Evolutionary conservation across 768 basidiomycete genomes (phyloP).

Genomic region (Strobilomyces confusus): DNA sequence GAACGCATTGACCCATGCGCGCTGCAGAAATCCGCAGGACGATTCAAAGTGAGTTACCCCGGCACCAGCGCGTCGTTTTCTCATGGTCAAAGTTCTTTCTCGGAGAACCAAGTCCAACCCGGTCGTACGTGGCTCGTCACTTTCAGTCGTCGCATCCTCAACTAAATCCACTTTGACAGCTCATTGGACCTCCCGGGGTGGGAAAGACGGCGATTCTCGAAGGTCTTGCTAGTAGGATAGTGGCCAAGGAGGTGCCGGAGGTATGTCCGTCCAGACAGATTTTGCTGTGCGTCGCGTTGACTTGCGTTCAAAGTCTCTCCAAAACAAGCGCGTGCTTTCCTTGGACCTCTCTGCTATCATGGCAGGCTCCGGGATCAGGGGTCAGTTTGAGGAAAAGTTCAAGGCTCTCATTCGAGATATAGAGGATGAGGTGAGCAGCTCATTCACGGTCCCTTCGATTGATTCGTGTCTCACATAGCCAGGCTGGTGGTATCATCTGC

Average conservation of each 20-base stretch:
- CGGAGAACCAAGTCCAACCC: slow-evolving; percentile 91
- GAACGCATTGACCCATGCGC: background rate
- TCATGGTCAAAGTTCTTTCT: slow-evolving; percentile 57
- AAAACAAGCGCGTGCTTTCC: slow-evolving; percentile 83
- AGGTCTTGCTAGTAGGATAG: slow-evolving; percentile 82
- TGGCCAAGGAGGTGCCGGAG: slow-evolving; percentile 89
- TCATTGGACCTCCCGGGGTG: slow-evolving; percentile 84
- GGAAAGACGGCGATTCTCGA: slow-evolving; percentile 93
- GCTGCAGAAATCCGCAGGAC: slow-evolving; percentile 79
- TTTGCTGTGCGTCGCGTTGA: background rate
- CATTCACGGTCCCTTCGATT: slow-evolving; percentile 27
- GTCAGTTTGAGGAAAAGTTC: slow-evolving; percentile 93
- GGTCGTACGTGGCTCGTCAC: slow-evolving; percentile 49
- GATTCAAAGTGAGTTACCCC: slow-evolving; percentile 67
- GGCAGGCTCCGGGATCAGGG: slow-evolving; percentile 88
- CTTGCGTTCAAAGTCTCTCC: slow-evolving; percentile 55
- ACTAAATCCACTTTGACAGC: slow-evolving; percentile 32
- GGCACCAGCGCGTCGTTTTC: background rate
- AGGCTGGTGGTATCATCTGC: slow-evolving; percentile 78
- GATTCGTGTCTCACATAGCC: slow-evolving; percentile 8
- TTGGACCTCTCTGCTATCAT: slow-evolving; percentile 81
- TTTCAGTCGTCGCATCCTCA: background rate
- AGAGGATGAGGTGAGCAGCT: slow-evolving; percentile 61
- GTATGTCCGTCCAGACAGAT: slow-evolving; percentile 35
- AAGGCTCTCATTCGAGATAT: slow-evolving; percentile 88